Conservation (phyloP, 352 stramenopile species). For the Phytophthora pisi region DNA sequence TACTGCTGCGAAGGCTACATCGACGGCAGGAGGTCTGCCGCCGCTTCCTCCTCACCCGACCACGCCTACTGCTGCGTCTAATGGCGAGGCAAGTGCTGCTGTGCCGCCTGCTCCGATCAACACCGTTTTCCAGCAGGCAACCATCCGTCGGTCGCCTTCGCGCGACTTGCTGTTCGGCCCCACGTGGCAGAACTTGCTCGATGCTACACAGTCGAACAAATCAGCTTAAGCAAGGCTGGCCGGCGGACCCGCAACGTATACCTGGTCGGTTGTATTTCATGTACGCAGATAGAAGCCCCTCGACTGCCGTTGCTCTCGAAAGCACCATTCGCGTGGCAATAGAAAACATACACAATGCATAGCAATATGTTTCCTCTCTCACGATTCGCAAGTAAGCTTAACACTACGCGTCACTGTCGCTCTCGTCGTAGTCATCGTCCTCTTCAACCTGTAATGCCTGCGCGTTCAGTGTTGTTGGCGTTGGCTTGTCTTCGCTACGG, state of each 20-base stretch:
- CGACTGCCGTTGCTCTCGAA: slow-evolving; percentile 20
- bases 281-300: slow-evolving; percentile 27
- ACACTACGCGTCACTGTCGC: slow-evolving; percentile 53
- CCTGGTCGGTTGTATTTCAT: slow-evolving; percentile 31
- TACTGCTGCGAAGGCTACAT: slow-evolving; percentile 6
- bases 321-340: slow-evolving; percentile 30
- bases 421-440: slow-evolving; percentile 80
- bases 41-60: slow-evolving; percentile 29
- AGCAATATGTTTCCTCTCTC: slow-evolving; percentile 6
- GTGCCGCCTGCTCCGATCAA: slow-evolving; percentile 12
- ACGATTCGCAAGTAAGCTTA: not conserved
- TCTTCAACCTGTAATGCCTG: slow-evolving; percentile 51
- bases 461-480: slow-evolving; percentile 3
- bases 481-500: slow-evolving; percentile 6
- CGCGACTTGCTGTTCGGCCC: slow-evolving; percentile 71
- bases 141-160: slow-evolving; percentile 70
- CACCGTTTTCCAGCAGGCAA: slow-evolving; percentile 25
- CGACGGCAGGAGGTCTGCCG: slow-evolving; percentile 13
- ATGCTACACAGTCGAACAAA: slow-evolving; percentile 27
- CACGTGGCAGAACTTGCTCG: slow-evolving; percentile 71
- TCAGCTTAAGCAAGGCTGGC: slow-evolving; percentile 23
- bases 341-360: slow-evolving; percentile 24
- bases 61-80: slow-evolving; percentile 15
- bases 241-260: slow-evolving; percentile 15
- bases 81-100: slow-evolving; percentile 8